Evolutionary conservation across 192 early-diverging fungal species (phyloP).

Genomic region (Pilobolus umbonatus): DNA sequence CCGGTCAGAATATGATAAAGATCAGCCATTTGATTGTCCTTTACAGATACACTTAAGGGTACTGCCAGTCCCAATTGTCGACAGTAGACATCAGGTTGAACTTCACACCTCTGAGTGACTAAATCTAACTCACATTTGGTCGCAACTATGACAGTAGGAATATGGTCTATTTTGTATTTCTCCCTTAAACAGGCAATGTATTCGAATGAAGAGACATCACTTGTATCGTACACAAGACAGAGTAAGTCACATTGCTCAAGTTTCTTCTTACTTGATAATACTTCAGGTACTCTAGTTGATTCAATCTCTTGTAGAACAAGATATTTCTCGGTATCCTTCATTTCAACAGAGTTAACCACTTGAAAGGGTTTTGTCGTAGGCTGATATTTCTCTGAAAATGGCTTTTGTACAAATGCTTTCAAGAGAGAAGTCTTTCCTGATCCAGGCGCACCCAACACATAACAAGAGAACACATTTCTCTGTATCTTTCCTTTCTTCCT

Average conservation of each 20-base stretch:
- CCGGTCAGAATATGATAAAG: constrained; percentile 83
- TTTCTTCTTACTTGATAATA: constrained; percentile 83
- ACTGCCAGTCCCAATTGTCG: constrained; percentile 76
- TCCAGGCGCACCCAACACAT: constrained; percentile 91
- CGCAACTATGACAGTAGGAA: constrained; percentile 90
- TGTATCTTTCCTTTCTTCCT: constrained; percentile 80
- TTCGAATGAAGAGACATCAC: constrained; percentile 90
- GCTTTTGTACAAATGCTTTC: constrained; percentile 80
- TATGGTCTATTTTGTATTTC: constrained; percentile 75
- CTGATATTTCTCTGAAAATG: constrained; percentile 67
- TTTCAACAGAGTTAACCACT: constrained; percentile 93
- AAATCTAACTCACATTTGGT: constrained; percentile 92
- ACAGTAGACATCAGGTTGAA: constrained; percentile 94
- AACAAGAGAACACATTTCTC: constrained; percentile 88
- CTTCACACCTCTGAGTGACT: constrained; percentile 68
- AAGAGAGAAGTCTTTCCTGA: constrained; percentile 92
- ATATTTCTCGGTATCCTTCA: constrained; percentile 91
- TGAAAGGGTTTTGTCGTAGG: constrained; percentile 73
- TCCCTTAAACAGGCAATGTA: constrained; percentile 83
- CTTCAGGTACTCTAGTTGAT: constrained; percentile 77
- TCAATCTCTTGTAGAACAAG: constrained; percentile 96
- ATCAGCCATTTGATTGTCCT: constrained; percentile 79
- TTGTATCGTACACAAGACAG: constrained; percentile 93
- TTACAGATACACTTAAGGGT: constrained; percentile 90
- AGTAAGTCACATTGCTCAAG: constrained; percentile 88